Evolutionary conservation across 768 basidiomycete species (phyloP), one percentile per base, ranked within the genome.

Genomic region (Rhodotorula graminis): DNA sequence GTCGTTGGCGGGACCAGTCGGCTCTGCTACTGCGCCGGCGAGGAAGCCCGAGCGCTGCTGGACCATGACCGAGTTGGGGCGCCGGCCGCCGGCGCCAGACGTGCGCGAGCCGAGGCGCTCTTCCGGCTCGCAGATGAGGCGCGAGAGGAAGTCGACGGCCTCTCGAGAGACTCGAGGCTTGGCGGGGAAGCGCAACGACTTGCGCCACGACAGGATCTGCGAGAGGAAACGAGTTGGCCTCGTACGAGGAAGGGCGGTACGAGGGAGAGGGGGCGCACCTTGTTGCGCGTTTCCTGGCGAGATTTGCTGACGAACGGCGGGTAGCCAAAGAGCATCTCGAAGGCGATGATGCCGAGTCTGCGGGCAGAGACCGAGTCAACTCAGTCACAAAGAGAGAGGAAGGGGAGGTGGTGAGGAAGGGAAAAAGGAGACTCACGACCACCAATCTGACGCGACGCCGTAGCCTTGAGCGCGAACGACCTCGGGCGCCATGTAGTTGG

Each of bases 221-320:
- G 27, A 3, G 50, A 25, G 50, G 10, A 21, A 25, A 15, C 18
- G 25, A 15, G 57, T 50, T 2, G 16, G 29, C 33, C 2, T 55
- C 53, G 3, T 18, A 15, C n/a, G 10, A 31, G 16, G 33, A 42
- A n/a, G n/a, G n/a, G n/a, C n/a, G 23, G 4, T 3, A 2, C 8
- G 15, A 33, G n/a, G 25, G 27, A 6, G 16, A 2, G 18, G 42
- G 37, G 4, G 37, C 65, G 21, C 25, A 63, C 71, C 64, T 95
- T 98, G 84, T 96, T 92, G 71, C 94, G 86, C 66, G 94, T 97
- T 79, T 92, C 87, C 82, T 95, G 93, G 42, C 95, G 87, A 78
- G 92, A 92, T 77, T 90, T 92, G 85, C 91, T 92, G 78, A 95
- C 90, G 82, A 99, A 98, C 3, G 94, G 93, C 44, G 94, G 94